Evolutionary conservation across 1,284 basidiomycete species (phyloP).

Genomic region (Tylopilus orsonianus): DNA sequence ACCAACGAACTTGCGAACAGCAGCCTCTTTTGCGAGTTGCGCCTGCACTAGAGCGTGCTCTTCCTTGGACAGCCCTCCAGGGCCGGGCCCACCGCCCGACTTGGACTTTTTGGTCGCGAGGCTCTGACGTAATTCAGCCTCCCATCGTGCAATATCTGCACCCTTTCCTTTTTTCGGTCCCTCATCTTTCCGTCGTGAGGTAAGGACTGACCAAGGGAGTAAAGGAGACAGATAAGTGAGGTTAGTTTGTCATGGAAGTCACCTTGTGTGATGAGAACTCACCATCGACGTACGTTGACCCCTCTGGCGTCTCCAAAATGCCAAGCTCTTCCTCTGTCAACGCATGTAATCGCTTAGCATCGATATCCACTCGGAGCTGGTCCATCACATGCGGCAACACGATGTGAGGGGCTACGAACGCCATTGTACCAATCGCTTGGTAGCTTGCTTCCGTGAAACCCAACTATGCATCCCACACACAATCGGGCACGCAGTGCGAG

Average conservation of each 20-base stretch:
- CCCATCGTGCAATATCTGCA: conserved; percentile 89
- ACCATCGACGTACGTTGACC: conserved; percentile 80
- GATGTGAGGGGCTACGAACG: conserved; percentile 72
- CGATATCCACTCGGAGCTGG: conserved; percentile 65
- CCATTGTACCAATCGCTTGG: conserved; percentile 72
- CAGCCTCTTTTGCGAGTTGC: conserved; percentile 78
- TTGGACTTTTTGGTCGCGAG: conserved; percentile 70
- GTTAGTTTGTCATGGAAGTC: no score
- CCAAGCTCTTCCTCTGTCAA: conserved; percentile 75
- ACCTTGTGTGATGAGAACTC: conserved; percentile 18
- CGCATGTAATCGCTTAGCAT: conserved; percentile 53
- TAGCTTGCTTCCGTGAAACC: conserved; percentile 69
- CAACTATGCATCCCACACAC: conserved; percentile 31
- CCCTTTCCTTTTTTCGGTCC: conserved; percentile 78
- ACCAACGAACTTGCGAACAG: conserved; percentile 60
- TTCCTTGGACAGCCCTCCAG: conserved; percentile 70
- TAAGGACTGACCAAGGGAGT: conserved; percentile 49
- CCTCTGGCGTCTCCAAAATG: conserved; percentile 84
- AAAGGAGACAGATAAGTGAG: neutral
- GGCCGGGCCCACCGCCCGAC: conserved; percentile 15
- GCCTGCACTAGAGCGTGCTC: conserved; percentile 78
- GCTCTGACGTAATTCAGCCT: conserved; percentile 85
- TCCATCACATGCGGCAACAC: conserved; percentile 71
- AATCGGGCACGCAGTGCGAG: no score
- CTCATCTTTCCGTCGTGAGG: conserved; percentile 54